Evolutionary conservation across 257 asterid genomes (phyloP).

Genomic region (Prunella vulgaris): DNA sequence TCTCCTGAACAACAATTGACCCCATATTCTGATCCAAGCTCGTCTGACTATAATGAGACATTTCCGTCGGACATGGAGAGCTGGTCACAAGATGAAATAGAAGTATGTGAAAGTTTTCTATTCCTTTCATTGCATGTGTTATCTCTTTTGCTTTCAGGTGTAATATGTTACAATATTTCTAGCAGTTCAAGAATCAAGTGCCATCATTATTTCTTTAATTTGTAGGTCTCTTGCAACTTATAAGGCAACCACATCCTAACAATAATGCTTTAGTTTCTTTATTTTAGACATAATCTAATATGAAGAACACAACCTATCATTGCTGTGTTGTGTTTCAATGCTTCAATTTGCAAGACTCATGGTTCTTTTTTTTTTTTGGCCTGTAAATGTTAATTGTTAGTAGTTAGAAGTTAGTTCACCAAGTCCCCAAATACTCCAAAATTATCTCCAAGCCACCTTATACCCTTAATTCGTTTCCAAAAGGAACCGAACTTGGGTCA

Average conservation of each 20-base stretch:
- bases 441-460: no score
- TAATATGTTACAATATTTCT: constrained; percentile 6
- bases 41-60: constrained; percentile 56
- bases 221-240: neutral
- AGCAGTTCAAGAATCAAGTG: constrained; percentile 4
- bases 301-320: neutral
- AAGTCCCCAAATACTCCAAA: no score
- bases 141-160: constrained; percentile 14
- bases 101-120: constrained; percentile 31
- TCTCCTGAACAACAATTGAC: constrained; percentile 44
- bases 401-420: no score
- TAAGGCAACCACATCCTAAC: neutral
- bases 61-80: constrained; percentile 46
- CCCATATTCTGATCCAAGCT: constrained; percentile 43
- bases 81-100: constrained; percentile 60
- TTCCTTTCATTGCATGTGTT: neutral
- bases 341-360: neutral
- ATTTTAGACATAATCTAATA: neutral
- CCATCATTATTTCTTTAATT: neutral
- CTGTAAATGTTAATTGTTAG: no score
- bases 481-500: no score
- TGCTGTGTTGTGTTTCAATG: neutral
- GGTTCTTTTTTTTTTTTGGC: no score
- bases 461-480: no score
- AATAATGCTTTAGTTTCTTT: constrained; percentile 1